Base-by-base conservation (phyloP, 192 early-diverging fungal species). In the Gonapodya prolifera region DNA sequence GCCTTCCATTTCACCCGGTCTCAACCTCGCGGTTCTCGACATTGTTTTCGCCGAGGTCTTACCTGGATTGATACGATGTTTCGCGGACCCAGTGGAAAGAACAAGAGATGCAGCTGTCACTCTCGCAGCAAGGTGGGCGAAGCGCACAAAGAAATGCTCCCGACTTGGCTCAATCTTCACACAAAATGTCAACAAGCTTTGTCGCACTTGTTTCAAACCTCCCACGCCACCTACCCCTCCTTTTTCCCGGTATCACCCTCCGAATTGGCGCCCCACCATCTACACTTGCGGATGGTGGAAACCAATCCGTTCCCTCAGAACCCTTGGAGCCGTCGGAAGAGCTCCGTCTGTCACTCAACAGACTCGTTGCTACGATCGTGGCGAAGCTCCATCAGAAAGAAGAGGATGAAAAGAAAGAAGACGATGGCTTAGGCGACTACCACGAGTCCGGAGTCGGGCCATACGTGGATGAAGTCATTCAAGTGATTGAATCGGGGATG, bases 271-370 rank as follows among this genome's bases (percentile, higher is more conserved):
- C 8, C 23, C n/a, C n/a, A n/a, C n/a, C n/a, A n/a, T 61, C 45
- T 23, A 16, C 45, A 16, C 23, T 61, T 61, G 23, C 8, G 85
- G 0, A 78, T 88, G 8, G 82, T 45, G 0, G 83, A 85, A 69
- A 77, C 75, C 13, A 61, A 61, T 61, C 45, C 23, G 45, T 23
- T 61, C 8, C 45, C 23, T 61, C 45, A 61, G 83, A 85, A 34
- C 78, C 86, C 17, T 75, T 82, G 16, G 88, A 89, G 76, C 84
- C 85, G 23, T 76, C 83, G 18, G 88, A 89, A 75, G 88, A 89
- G 75, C 73, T 87, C 30, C 80, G 88, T 31, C 80, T 87, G 29
- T 61, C 45, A 8, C 45, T 61, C 45, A 23, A 16, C 23, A 8
- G 45, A 61, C 78, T 79, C 36, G 77, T 85, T 18, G 74, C 86